Evolutionary conservation across 805 yeast species (phyloP), one percentile per base, ranked within the genome.

Genomic region (Kregervanrija fluxuum): DNA sequence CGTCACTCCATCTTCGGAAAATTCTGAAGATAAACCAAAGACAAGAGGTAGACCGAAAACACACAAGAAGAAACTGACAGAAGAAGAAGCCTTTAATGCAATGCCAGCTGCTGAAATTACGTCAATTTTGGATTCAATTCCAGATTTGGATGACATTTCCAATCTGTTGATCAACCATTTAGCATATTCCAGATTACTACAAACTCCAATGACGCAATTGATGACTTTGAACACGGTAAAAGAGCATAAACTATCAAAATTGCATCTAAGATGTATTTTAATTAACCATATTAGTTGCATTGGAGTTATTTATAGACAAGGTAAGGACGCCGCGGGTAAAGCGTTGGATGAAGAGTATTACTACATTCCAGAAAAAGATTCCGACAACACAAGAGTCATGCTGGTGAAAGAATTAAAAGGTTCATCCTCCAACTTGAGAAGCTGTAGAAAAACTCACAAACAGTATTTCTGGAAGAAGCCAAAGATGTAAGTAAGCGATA

Each of bases 241-340:
- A 8, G 76, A 82, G 4, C 67, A 75, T 5, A 60, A 65, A 5
- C 56, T 83, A 37, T 54, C 73, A 4, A 65, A 67, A 43, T 56
- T 62, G 28, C 77, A 76, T 54, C 52, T 77, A 13, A 66, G 76
- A 45, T 67, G 71, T 17, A 52, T 76, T 6, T 55, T 76, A 31
- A 62, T 65, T 8, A 65, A 71, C 33, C 62, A 67, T 37, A 66
- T 79, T 34, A 50, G 47, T n/a, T 83, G 91, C 55, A 74, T 91
- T 47, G 98, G 98, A n/a, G 83, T 85, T 10, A 90, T 93, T 48
- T 77, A 79, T 56, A 82, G 98, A 62, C 73, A 75, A 47, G 97
- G 97, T 40, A 90, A 89, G 62, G 99, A 93, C 64, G 97, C 98
- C 3, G 95, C 96, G 2, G 99, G 98, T 10, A 88, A 89, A 62